Percentiles rank a stretch among this genome's conserved stretches.
phyloP scores from a whole-genome alignment of 345 rosid species.

The Corchorus capsularis region DNA sequence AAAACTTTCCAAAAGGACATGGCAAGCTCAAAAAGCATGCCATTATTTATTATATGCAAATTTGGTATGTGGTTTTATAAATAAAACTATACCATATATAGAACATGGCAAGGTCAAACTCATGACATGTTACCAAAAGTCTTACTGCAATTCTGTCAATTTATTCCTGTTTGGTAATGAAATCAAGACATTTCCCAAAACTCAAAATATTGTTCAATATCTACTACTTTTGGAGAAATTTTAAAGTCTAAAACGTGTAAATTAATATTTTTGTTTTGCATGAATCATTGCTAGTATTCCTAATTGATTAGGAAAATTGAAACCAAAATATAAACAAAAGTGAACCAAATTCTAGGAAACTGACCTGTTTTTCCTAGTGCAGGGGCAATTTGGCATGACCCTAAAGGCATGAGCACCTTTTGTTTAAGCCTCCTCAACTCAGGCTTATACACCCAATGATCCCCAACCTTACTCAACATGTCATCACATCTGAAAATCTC shows the following conservation, averaged over 20 bases:
- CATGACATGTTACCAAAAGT: too few species aligned
- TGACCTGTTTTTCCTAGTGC: constrained; percentile 47
- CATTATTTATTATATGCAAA: too few species aligned
- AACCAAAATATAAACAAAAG: background rate
- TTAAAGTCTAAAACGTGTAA: background rate
- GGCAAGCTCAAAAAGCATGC: too few species aligned
- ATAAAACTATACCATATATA: too few species aligned
- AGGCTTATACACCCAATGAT: constrained; percentile 76
- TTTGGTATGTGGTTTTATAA: too few species aligned
- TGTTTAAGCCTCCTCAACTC: constrained; percentile 53
- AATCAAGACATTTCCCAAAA: too few species aligned
- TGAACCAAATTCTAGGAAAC: background rate
- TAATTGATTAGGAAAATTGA: background rate
- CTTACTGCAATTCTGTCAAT: too few species aligned
- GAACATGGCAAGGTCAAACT: too few species aligned
- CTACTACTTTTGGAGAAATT: background rate
- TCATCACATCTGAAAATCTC: constrained; percentile 83
- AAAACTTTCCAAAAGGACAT: background rate
- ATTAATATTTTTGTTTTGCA: background rate
- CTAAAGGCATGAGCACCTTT: constrained; percentile 74
- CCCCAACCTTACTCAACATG: constrained; percentile 48
- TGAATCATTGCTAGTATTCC: background rate
- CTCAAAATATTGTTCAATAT: background rate
- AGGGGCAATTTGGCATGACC: constrained; percentile 77
- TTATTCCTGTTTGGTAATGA: too few species aligned